Conservation (phyloP, 1,284 basidiomycete species). For the Puccinia horiana region DNA sequence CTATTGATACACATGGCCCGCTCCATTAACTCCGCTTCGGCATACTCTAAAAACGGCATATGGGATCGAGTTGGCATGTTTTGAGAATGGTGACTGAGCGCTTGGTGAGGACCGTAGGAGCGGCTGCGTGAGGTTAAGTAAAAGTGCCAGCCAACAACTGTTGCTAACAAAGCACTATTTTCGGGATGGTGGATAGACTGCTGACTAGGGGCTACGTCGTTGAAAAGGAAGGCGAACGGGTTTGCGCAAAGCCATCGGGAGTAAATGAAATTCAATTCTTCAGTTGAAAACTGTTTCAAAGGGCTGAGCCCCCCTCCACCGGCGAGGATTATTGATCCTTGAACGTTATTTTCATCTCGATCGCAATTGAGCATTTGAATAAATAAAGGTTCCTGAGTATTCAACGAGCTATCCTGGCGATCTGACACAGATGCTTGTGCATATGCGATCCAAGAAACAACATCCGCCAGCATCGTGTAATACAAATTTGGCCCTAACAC, state of each 20-base stretch:
- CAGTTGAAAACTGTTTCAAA: slow-evolving; percentile 23
- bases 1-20: slow-evolving; percentile 21
- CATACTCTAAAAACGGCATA: slow-evolving; percentile 46
- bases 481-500: slow-evolving; percentile 25
- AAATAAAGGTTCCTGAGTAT: slow-evolving; percentile 18
- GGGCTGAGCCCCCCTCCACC: slow-evolving; percentile 14
- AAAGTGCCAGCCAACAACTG: slow-evolving; percentile 41
- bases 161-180: slow-evolving; percentile 29
- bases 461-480: slow-evolving; percentile 45
- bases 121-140: slow-evolving; percentile 10
- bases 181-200: background rate
- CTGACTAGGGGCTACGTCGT: background rate
- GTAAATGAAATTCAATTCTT: slow-evolving; percentile 34
- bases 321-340: background rate
- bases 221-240: slow-evolving; percentile 35
- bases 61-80: background rate
- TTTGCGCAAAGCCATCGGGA: slow-evolving; percentile 33
- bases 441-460: slow-evolving; percentile 28
- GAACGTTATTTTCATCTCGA: slow-evolving; percentile 35
- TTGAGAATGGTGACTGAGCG: background rate
- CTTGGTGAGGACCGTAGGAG: background rate
- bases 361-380: slow-evolving; percentile 40
- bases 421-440: slow-evolving; percentile 32
- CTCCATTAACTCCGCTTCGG: slow-evolving; percentile 42
- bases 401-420: background rate